phyloP scores from a whole-genome alignment of 768 basidiomycete species.

The Russula dissimulans region DNA sequence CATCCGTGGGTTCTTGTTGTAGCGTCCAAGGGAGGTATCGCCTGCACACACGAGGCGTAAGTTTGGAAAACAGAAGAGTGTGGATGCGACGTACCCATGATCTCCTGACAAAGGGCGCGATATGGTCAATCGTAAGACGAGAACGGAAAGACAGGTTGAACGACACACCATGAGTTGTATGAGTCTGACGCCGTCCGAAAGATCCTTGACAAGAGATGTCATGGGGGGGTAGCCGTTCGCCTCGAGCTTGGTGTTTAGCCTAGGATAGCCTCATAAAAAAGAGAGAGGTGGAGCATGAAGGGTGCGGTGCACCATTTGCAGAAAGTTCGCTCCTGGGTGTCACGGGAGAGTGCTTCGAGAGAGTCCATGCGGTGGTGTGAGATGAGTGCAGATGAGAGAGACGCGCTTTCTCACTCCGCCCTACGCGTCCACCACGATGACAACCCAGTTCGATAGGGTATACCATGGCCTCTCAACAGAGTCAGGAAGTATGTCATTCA shows the following conservation, averaged over 20 bases:
- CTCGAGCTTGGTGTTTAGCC: constrained; percentile 95
- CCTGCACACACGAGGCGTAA: constrained; percentile 36
- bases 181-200: constrained; percentile 90
- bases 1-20: constrained; percentile 84
- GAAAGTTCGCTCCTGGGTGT: constrained; percentile 55
- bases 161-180: constrained; percentile 82
- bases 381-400: not conserved
- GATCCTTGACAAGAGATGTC: constrained; percentile 80
- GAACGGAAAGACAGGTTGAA: not conserved
- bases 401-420: constrained; percentile 18
- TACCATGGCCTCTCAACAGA: constrained; percentile 67
- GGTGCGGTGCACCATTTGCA: constrained; percentile 66
- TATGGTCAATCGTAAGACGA: not conserved
- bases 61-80: not conserved
- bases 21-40: constrained; percentile 87
- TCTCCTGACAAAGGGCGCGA: constrained; percentile 54
- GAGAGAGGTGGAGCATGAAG: constrained; percentile 9
- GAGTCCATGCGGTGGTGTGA: constrained; percentile 37
- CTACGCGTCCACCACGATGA: constrained; percentile 33
- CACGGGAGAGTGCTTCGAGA: constrained; percentile 49
- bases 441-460: constrained; percentile 81
- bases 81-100: constrained; percentile 62
- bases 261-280: constrained; percentile 27
- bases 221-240: constrained; percentile 77
- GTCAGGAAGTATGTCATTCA: constrained; percentile 65